phyloP scores from a whole-genome alignment of 1,284 basidiomycete species.

The Trichosporon coremiiforme region DNA sequence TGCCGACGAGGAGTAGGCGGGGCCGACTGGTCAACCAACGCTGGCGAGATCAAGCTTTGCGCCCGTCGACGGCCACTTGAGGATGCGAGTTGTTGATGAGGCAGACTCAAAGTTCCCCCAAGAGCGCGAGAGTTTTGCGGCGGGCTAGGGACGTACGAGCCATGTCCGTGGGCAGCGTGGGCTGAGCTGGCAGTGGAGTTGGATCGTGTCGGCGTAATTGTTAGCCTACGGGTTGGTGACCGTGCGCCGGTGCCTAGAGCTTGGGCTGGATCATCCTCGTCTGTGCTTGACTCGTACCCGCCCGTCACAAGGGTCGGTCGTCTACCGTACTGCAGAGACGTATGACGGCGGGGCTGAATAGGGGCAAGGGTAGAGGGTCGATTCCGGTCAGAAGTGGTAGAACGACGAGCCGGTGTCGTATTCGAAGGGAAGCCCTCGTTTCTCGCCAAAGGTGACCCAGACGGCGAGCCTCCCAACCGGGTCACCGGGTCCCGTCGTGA shows the following conservation, averaged over 20 bases:
- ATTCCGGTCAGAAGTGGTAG: constrained; percentile 5
- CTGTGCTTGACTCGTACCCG: constrained; percentile 46
- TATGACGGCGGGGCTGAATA: constrained; percentile 19
- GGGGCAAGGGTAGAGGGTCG: constrained; percentile 6
- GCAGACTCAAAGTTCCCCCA: constrained; percentile 7
- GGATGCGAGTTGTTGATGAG: constrained; percentile 22
- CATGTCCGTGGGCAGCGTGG: constrained; percentile 11
- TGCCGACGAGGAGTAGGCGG: constrained; percentile 22
- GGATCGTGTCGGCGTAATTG: not conserved
- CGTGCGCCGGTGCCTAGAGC: constrained; percentile 2
- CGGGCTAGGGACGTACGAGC: constrained; percentile 2
- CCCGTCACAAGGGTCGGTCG: constrained; percentile 39
- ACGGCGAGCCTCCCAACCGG: not conserved
- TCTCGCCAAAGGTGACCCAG: not conserved
- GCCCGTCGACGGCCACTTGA: constrained; percentile 33
- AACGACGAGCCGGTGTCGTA: constrained; percentile 1
- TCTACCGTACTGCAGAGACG: constrained; percentile 15
- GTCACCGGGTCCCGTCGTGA: not conserved
- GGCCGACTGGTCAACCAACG: constrained; percentile 9
- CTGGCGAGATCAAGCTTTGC: constrained; percentile 33
- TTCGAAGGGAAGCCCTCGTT: not conserved
- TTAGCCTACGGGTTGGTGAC: not conserved
- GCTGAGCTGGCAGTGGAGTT: constrained; percentile 17
- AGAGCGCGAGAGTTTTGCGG: not conserved
- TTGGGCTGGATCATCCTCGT: constrained; percentile 29